Evolutionary conservation across 202 grass and related monocot species (phyloP).

Genomic region (Digitaria exilis): DNA sequence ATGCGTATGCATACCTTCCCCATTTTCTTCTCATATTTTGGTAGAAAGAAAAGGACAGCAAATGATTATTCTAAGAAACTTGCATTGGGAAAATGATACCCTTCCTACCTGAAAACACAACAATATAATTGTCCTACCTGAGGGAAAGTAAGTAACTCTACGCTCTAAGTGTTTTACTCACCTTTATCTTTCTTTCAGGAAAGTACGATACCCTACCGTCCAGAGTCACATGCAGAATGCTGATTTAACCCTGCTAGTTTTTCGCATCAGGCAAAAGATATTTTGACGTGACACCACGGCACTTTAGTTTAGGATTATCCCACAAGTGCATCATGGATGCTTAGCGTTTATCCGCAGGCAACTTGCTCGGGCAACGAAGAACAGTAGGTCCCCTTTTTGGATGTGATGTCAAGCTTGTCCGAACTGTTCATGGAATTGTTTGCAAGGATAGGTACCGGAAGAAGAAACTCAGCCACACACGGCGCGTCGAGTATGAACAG

Average conservation of each 20-base stretch:
- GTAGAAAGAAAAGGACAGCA: neutral
- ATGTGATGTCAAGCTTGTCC: slow-evolving; percentile 28
- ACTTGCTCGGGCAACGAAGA: neutral
- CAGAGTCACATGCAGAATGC: neutral
- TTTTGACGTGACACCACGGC: neutral
- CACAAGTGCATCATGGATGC: neutral
- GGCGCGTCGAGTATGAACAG: neutral
- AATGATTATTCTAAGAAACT: slow-evolving; percentile 18
- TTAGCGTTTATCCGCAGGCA: slow-evolving; percentile 24
- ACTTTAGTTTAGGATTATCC: neutral
- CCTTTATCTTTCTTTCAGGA: neutral
- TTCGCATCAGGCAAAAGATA: neutral
- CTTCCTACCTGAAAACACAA: neutral
- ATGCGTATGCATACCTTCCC: neutral
- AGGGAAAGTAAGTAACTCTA: neutral
- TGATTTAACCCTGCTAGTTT: neutral
- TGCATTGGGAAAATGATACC: neutral
- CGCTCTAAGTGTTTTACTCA: neutral
- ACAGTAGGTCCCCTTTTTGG: neutral
- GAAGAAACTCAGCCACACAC: slow-evolving; percentile 32
- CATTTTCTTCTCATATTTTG: neutral
- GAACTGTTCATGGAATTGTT: neutral
- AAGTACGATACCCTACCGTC: neutral
- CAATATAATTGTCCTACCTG: neutral
- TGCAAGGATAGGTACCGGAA: neutral